These are phyloP conservation scores for Pilaira anomala DNA, from an alignment of 192 early-diverging fungal genomes.

Conservation along the genomic window DNA sequence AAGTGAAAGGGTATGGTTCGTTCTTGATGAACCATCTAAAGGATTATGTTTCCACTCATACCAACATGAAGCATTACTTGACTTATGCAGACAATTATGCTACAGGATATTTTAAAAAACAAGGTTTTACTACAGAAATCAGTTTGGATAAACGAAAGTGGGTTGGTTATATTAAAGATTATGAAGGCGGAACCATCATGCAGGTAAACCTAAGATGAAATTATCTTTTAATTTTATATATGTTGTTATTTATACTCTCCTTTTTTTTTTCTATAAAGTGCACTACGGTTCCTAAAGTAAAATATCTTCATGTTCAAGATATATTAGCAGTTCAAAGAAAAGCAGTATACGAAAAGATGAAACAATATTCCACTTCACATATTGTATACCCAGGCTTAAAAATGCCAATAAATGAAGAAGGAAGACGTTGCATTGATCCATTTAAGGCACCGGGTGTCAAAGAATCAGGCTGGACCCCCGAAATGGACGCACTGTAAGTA, in stretches of 20 bases:
- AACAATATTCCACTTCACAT: slow-evolving; percentile 66
- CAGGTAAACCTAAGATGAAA: slow-evolving; percentile 23
- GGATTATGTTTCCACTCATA: slow-evolving; percentile 78
- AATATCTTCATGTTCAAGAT: slow-evolving; percentile 72
- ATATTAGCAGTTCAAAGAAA: slow-evolving; percentile 72
- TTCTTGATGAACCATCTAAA: slow-evolving; percentile 95
- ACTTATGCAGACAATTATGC: slow-evolving; percentile 99
- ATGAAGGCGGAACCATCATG: slow-evolving; percentile 98
- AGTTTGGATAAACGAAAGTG: slow-evolving; percentile 88
- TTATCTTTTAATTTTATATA: no score
- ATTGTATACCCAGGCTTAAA: slow-evolving; percentile 78
- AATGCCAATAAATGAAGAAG: slow-evolving; percentile 56
- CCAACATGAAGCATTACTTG: slow-evolving; percentile 81
- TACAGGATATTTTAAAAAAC: slow-evolving; percentile 98
- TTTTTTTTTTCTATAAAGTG: slow-evolving; percentile 50
- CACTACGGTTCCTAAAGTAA: slow-evolving; percentile 85
- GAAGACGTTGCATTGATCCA: slow-evolving; percentile 65
- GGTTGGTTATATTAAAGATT: slow-evolving; percentile 99
- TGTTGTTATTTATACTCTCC: no score
- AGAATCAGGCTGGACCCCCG: slow-evolving; percentile 92
- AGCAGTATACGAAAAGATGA: slow-evolving; percentile 86
- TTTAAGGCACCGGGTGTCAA: slow-evolving; percentile 76
- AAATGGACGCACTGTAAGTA: slow-evolving; percentile 64
- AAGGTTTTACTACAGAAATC: slow-evolving; percentile 95
- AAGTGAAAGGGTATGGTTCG: slow-evolving; percentile 98